Evolutionary conservation across 257 asterid species (phyloP), one percentile per base, ranked within the genome.

Genomic region (Primulina eburnea): DNA sequence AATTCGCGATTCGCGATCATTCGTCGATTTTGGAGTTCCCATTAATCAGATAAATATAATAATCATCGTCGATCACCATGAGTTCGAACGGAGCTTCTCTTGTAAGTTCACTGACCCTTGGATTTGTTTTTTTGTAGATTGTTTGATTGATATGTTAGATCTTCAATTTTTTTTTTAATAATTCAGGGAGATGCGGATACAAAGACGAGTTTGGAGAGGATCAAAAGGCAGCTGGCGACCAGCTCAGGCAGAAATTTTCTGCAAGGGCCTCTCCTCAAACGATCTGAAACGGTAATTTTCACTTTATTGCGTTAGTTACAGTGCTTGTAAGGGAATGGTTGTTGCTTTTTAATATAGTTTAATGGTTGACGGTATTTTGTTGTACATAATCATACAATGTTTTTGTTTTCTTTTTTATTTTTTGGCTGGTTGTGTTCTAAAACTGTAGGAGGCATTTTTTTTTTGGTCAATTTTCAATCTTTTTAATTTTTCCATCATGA

Each of bases 241-340:
- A 89, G 92, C 74, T 91, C 97, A 73, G 97, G 97, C 62, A 82
- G 96, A 63, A 86, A 94, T 83, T 83, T 94, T 58, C 89, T 94
- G 69, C 99, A 94, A 70, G 97, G 99, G 8, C 97, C 97, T 52
- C 96, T 94, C 69, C 88, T 94, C 71, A 94, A 94, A 84, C 89
- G 99, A 91, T 94, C 99, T 72, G 99, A 94, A 81, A 94, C 99
- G 82, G 99, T 94, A 80, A 61, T 26, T 56, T 16, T 65, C 21
- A 56, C 30, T 40, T 29, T 33, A 26, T 69, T 9, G 28, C 37
- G 37, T 3, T 47, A 21, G 1, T 37, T 7, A 24, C 43, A 43
- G 52, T 35, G 1, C 2, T 14, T 58, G 52, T 26, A 56, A 11
- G 43, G 60, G 34, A 18, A 11, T 43, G 50, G 2, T 50, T 8